Evolutionary conservation across 352 stramenopile genomes (phyloP).

Genomic region (Globisporangium sylvaticum): DNA sequence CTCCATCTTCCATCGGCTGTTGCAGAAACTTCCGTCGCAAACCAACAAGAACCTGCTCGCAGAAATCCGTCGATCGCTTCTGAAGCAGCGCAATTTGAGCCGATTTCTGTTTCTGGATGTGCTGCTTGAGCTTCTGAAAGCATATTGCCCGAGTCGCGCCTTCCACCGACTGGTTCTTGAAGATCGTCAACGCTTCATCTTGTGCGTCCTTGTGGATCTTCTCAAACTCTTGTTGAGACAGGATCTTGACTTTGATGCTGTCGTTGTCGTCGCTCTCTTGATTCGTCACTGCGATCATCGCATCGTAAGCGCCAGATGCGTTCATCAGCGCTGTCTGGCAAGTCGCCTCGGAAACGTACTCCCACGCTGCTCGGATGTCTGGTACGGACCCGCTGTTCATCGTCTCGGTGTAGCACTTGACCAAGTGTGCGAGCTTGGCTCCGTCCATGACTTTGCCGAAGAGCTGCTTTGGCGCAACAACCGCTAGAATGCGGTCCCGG

Average conservation of each 20-base stretch:
- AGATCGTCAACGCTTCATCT: conserved; percentile 60
- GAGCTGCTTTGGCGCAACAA: conserved; percentile 59
- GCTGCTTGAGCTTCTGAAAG: conserved; percentile 75
- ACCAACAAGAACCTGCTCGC: conserved; percentile 36
- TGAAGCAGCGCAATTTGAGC: conserved; percentile 54
- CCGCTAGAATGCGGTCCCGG: conserved; percentile 40
- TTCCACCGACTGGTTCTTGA: conserved; percentile 70
- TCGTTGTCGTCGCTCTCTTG: conserved; percentile 20
- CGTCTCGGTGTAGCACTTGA: conserved; percentile 63
- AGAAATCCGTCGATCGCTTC: conserved; percentile 50
- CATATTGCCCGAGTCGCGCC: conserved; percentile 45
- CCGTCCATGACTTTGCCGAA: conserved; percentile 66
- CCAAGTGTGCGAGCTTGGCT: conserved; percentile 55
- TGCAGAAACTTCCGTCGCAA: conserved; percentile 37
- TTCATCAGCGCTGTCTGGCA: conserved; percentile 54
- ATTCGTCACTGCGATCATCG: conserved; percentile 31
- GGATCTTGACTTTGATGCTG: conserved; percentile 30
- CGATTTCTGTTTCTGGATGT: conserved; percentile 60
- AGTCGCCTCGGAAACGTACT: conserved; percentile 78
- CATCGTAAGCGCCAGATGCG: conserved; percentile 59
- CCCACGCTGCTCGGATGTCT: conserved; percentile 82
- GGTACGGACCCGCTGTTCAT: conserved; percentile 76
- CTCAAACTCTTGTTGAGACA: conserved; percentile 72
- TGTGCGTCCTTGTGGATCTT: conserved; percentile 69
- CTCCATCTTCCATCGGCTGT: conserved; percentile 33